A percentile compares a stretch with the other conserved stretches of the same genome.
Evolutionary conservation across 1,284 basidiomycete species (phyloP).

Genomic region (Puccinia novopanici): DNA sequence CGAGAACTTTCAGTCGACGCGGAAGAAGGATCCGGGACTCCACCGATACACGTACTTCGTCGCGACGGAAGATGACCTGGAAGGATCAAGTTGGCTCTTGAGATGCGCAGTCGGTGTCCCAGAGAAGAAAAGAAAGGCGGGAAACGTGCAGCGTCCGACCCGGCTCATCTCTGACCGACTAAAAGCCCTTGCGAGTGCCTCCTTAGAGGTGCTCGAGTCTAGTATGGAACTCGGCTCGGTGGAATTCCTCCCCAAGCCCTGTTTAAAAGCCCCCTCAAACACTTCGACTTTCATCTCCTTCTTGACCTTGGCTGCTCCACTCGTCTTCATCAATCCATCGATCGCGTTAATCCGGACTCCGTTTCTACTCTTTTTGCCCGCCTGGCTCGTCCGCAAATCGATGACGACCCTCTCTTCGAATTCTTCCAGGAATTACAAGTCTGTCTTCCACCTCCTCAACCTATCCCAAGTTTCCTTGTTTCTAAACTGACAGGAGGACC

Average conservation of each 20-base stretch:
- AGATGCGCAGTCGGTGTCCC: slow-evolving; percentile 62
- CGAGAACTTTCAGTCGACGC: slow-evolving; percentile 62
- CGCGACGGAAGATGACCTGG: slow-evolving; percentile 74
- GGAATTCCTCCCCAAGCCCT: slow-evolving; percentile 14
- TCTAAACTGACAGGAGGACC: not conserved
- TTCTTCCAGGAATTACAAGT: slow-evolving; percentile 44
- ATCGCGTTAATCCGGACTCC: slow-evolving; percentile 1
- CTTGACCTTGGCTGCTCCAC: slow-evolving; percentile 31
- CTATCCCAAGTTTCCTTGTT: not conserved
- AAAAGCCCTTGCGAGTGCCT: slow-evolving; percentile 35
- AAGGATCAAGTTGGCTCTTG: slow-evolving; percentile 75
- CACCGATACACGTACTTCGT: slow-evolving; percentile 74
- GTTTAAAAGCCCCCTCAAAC: slow-evolving; percentile 40
- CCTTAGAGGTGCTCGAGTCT: slow-evolving; percentile 25
- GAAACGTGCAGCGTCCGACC: slow-evolving; percentile 6
- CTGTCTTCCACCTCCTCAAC: not conserved
- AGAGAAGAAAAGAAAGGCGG: not conserved
- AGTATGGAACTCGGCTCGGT: slow-evolving; percentile 5
- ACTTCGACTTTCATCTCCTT: slow-evolving; percentile 47
- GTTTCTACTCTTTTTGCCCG: not conserved
- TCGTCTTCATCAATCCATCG: slow-evolving; percentile 42
- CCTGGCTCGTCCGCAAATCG: slow-evolving; percentile 14
- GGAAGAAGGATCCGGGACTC: slow-evolving; percentile 60
- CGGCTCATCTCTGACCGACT: slow-evolving; percentile 39
- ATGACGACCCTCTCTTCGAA: slow-evolving; percentile 44